Conservation (phyloP, 148 eudicot genomes). For the Chenopodium quinoa region DNA sequence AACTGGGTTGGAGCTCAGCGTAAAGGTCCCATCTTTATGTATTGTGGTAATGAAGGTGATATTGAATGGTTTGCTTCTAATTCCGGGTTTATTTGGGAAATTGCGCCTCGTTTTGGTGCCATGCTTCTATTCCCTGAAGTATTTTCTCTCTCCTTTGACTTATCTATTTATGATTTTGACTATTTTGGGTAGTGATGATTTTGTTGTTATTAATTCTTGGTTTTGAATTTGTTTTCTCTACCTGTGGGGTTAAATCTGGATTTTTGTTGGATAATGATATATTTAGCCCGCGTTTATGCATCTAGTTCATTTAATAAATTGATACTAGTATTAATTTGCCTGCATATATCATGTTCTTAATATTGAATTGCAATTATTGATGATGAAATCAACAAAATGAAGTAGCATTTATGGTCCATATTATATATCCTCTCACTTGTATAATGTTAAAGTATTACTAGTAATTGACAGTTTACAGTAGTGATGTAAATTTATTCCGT, state of each 20-base stretch:
- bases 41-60: constrained; percentile 88
- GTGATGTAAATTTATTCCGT: background rate
- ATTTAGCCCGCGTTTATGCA: too few species aligned
- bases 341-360: too few species aligned
- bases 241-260: too few species aligned
- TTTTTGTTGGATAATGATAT: too few species aligned
- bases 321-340: too few species aligned
- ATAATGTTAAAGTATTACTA: too few species aligned
- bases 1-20: constrained; percentile 60
- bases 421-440: too few species aligned
- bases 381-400: too few species aligned
- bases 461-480: background rate
- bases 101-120: constrained; percentile 75
- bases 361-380: too few species aligned
- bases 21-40: constrained; percentile 70
- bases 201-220: background rate
- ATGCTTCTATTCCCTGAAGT: constrained; percentile 86
- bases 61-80: constrained; percentile 85
- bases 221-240: background rate
- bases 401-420: too few species aligned
- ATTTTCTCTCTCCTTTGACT: background rate
- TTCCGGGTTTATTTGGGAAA: constrained; percentile 80
- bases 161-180: background rate
- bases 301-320: too few species aligned
- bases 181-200: background rate